Percentiles rank a stretch among this genome's conserved stretches.
Conservation (phyloP, 805 yeast species). For the Candida railenensis region DNA sequence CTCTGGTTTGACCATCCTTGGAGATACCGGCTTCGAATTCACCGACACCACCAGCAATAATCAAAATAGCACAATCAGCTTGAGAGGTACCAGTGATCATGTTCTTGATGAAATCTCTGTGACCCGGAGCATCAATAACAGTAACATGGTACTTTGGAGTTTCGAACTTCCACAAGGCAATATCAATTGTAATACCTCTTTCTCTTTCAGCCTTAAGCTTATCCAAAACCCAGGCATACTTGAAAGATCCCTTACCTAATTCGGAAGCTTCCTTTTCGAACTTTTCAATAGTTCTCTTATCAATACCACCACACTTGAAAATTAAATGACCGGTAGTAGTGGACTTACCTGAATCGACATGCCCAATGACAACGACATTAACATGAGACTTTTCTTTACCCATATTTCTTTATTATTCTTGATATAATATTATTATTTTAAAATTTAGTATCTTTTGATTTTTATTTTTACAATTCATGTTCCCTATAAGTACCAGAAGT, state of each 20-base stretch:
- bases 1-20: constrained; percentile 94
- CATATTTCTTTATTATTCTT: constrained; percentile 32
- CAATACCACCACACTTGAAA: constrained; percentile 99
- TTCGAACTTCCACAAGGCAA: constrained; percentile 89
- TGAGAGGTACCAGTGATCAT: constrained; percentile 95
- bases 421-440: neutral
- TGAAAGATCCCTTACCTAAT: constrained; percentile 95
- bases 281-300: constrained; percentile 98
- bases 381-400: constrained; percentile 97
- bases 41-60: constrained; percentile 91
- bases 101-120: constrained; percentile 94
- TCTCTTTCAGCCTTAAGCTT: constrained; percentile 94
- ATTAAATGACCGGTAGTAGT: constrained; percentile 99
- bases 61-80: constrained; percentile 89
- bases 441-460: neutral
- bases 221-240: constrained; percentile 97
- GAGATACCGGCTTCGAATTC: constrained; percentile 96
- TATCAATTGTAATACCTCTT: constrained; percentile 95
- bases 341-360: constrained; percentile 97
- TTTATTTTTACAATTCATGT: neutral
- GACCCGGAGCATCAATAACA: constrained; percentile 94
- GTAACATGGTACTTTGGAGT: constrained; percentile 87
- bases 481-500: neutral
- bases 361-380: constrained; percentile 99
- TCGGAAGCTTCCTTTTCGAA: constrained; percentile 98